phyloP scores from a whole-genome alignment of 768 basidiomycete genomes.

The Mycena floridula region DNA sequence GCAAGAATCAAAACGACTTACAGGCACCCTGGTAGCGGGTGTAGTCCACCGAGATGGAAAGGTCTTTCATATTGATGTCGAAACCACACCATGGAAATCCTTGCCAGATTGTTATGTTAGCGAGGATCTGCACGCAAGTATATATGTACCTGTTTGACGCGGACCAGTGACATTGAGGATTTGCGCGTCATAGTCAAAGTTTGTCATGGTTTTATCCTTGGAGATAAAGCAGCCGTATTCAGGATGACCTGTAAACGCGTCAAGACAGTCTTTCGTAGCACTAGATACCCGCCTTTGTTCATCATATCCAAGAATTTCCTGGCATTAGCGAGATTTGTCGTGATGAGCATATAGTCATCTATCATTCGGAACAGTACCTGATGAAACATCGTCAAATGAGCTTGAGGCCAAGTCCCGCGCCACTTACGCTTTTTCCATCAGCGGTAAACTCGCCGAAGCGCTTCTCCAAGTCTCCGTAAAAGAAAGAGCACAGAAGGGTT shows the following conservation, averaged over 20 bases:
- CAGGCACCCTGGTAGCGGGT: conserved; percentile 57
- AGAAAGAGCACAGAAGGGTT: conserved; percentile 86
- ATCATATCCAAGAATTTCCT: conserved; percentile 67
- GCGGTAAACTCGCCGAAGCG: conserved; percentile 45
- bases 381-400: neutral
- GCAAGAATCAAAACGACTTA: conserved; percentile 23
- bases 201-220: conserved; percentile 81
- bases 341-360: conserved; percentile 94
- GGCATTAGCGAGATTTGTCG: conserved; percentile 58
- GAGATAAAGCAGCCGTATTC: conserved; percentile 94
- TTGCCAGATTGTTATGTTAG: conserved; percentile 19
- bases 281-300: conserved; percentile 46
- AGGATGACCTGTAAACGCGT: conserved; percentile 59
- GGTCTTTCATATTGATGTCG: conserved; percentile 63
- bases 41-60: conserved; percentile 81
- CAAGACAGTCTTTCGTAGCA: neutral
- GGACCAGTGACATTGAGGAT: conserved; percentile 49
- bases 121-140: neutral
- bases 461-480: conserved; percentile 88
- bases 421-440: conserved; percentile 57
- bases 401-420: neutral
- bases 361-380: conserved; percentile 79
- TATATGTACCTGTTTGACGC: conserved; percentile 31
- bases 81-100: conserved; percentile 95
- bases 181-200: conserved; percentile 63